These are phyloP conservation scores for Rhizopogon vinicolor DNA, from an alignment of 768 basidiomycete genomes.

Conservation along the genomic window DNA sequence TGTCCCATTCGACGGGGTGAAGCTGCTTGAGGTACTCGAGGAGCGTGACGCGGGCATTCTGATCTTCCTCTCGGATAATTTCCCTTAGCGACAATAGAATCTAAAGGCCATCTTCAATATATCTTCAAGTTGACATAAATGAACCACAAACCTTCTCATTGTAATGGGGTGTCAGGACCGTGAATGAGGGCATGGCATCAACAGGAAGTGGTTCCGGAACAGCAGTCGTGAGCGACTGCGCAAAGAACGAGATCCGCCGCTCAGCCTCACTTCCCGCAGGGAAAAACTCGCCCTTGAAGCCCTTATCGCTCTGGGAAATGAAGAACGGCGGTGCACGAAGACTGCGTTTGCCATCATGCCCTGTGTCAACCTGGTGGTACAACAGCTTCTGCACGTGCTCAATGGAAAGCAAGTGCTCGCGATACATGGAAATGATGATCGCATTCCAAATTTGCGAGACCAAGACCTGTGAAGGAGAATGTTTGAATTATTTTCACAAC, in stretches of 20 bases:
- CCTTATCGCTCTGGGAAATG: conserved; percentile 90
- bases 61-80: conserved; percentile 98
- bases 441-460: conserved; percentile 99
- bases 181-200: conserved; percentile 99
- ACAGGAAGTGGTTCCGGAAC: conserved; percentile 93
- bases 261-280: conserved; percentile 93
- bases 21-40: conserved; percentile 98
- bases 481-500: not conserved
- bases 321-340: conserved; percentile 97
- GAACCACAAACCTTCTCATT: conserved; percentile 77
- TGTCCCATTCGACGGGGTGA: conserved; percentile 98
- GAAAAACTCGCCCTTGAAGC: conserved; percentile 87
- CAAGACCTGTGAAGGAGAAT: conserved; percentile 56
- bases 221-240: conserved; percentile 93
- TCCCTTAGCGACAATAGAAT: conserved; percentile 94
- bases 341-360: conserved; percentile 81
- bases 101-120: conserved; percentile 31
- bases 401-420: conserved; percentile 97
- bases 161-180: conserved; percentile 96
- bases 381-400: conserved; percentile 98
- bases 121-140: not conserved
- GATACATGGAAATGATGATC: conserved; percentile 99
- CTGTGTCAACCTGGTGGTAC: conserved; percentile 92
- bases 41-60: conserved; percentile 94
- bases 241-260: conserved; percentile 97